Evolutionary conservation across 2,329 filamentous ascomycete species (phyloP).

Genomic region (Claviceps lovelessii): DNA sequence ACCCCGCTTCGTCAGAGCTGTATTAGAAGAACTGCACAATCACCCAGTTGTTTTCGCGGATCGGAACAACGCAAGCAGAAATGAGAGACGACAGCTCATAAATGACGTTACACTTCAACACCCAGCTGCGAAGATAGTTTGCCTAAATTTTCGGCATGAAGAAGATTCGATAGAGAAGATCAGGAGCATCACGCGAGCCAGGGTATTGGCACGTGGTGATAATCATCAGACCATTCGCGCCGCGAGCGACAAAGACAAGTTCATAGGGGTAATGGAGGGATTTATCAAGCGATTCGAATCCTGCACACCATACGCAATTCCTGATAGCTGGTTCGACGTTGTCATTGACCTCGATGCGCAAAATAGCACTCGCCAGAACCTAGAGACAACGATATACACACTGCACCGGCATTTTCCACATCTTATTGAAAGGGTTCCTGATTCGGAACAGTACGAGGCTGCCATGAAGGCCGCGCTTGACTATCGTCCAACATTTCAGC

Average conservation of each 20-base stretch:
- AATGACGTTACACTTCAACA: conserved; percentile 55
- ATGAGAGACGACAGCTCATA: conserved; percentile 79
- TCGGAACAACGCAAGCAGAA: conserved; percentile 81
- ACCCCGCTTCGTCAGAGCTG: conserved; percentile 58
- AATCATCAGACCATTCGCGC: conserved; percentile 98
- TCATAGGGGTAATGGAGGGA: conserved; percentile 84
- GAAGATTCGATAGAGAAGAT: conserved; percentile 61
- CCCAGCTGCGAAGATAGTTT: conserved; percentile 57
- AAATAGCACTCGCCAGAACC: conserved; percentile 65
- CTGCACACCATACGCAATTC: conserved; percentile 47
- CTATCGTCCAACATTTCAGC: conserved; percentile 63
- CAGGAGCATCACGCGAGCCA: conserved; percentile 56
- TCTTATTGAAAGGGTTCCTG: conserved; percentile 57
- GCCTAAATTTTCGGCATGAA: conserved; percentile 77
- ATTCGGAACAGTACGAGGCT: conserved; percentile 57
- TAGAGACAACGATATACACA: conserved; percentile 61
- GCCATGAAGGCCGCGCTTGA: conserved; percentile 63
- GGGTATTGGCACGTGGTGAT: conserved; percentile 75
- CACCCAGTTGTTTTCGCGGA: conserved; percentile 73
- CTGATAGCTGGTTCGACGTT: conserved; percentile 70
- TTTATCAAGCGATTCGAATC: conserved; percentile 80
- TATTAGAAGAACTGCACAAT: conserved; percentile 49
- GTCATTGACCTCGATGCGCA: conserved; percentile 74
- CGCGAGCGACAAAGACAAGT: conserved; percentile 56
- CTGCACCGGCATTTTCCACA: conserved; percentile 67